Evolutionary conservation across 768 basidiomycete species (phyloP).

Genomic region (Serendipita indica): DNA sequence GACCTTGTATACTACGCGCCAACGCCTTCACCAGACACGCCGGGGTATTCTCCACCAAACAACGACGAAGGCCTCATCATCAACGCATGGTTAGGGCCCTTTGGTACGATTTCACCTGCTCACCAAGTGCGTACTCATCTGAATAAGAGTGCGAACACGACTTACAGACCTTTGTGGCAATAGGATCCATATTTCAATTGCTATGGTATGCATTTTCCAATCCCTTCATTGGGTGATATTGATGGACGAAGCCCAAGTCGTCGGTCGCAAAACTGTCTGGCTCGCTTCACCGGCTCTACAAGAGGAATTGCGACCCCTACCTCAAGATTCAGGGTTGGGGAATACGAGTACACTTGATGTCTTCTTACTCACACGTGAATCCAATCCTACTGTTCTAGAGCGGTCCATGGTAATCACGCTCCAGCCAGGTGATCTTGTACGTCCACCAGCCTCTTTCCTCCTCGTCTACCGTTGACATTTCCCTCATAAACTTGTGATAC

Average conservation of each 20-base stretch:
- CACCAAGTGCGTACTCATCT: conserved; percentile 28
- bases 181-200: conserved; percentile 92
- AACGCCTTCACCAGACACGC: conserved; percentile 27
- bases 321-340: conserved; percentile 31
- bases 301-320: conserved; percentile 35
- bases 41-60: conserved; percentile 45
- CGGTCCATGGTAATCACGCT: conserved; percentile 47
- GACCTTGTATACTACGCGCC: conserved; percentile 73
- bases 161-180: too few relatives aligned
- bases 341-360: conserved; percentile 82
- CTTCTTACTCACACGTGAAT: conserved; percentile 28
- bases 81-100: conserved; percentile 75
- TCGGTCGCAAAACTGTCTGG: conserved; percentile 85
- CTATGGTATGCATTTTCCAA: conserved; percentile 43
- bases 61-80: conserved; percentile 52
- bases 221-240: conserved; percentile 8
- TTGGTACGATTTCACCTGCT: conserved; percentile 69
- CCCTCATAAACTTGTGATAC: too few relatives aligned
- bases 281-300: conserved; percentile 51
- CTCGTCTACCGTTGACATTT: too few relatives aligned
- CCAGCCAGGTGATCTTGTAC: conserved; percentile 72
- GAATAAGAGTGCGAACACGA: conserved; percentile 11
- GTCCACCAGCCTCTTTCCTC: too few relatives aligned
- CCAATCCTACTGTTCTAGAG: conserved; percentile 41
- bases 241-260: conserved; percentile 48